Base-by-base conservation (phyloP, 2,329 filamentous ascomycete genomes). In the Diaporthe sp. region DNA sequence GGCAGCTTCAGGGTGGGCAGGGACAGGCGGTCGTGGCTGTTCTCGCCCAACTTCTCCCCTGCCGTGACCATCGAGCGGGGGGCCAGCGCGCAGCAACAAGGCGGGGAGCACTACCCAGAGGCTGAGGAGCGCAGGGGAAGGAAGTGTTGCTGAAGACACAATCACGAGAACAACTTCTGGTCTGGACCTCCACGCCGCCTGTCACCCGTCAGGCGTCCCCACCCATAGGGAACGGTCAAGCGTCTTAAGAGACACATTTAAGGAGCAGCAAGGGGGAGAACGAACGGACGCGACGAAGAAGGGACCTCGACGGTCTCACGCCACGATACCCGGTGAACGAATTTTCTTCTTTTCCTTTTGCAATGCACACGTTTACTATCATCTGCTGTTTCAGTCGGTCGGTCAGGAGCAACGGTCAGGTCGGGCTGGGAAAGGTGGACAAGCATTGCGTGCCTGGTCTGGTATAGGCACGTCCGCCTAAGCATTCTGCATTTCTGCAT, bases 1-100 rank as follows among this genome's bases (percentile, higher is more conserved):
- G 86, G 85, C 13, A 91, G 89, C 79, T 91, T 92, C 79, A 86
- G 90, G 65, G 86, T 92, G 22, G 89, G 89, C 10, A 85, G 89
- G 71, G 90, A 92, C 79, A 82, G 90, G 53, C 83, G 89, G 58
- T 91, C 89, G 81, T 92, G 90, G 90, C 91, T 92, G 89, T 91
- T 92, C 78, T 87, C 88, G 1, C 88, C 89, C 0, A 84, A 81
- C 1, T 91, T 91, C 78, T 62, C 87, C 15, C 88, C 89, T 1
- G 85, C 87, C 15, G 83, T 90, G 6, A 86, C 87, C 4, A 81
- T 90, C 39, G 88, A 88, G 73, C 86, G 85, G 53, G 83, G 82
- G 10, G 83, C 81, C 3, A n/a, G 42, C 15, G 37, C 55, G 51
- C 70, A 70, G 4, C 77, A 76, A 1, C 70, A 70, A 5, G 78